Evolutionary conservation across 495 filamentous ascomycete genomes (phyloP), one percentile per base, ranked within the genome.

Genomic region (Parathielavia hyrcaniae): DNA sequence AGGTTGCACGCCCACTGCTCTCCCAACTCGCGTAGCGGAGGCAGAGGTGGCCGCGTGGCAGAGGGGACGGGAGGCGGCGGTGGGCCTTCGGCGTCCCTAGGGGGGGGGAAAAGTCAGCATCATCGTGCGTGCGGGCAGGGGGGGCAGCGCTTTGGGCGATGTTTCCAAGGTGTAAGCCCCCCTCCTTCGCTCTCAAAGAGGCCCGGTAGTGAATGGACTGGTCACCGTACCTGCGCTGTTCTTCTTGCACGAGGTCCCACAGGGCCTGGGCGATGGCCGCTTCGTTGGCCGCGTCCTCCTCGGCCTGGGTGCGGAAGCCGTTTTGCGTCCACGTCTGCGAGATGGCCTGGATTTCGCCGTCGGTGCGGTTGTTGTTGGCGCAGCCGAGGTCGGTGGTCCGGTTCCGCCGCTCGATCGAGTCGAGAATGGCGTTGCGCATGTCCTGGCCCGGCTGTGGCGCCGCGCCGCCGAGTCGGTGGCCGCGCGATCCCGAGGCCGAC

Each of bases 251-350:
- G 11, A 97, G 72, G 53, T 97, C 92, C 73, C 88, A 90, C 26
- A 92, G 80, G 0, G 90, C 92, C 61, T 90, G 82, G 56, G 89
- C 79, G 61, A 96, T 96, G n/a, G 92, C 91, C 19, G 80, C 79
- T 46, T 97, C 89, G 60, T 96, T 92, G 1, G 89, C 92, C 62
- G 90, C 86, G 52, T 96, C 91, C 64, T 93, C 88, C 64, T 95
- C 89, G 0, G 89, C 88, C 66, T 90, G 79, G 0, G 92, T 96
- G 40, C 80, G 75, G 75, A 93, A 90, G 0, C 90, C 89, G 63
- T 86, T 87, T 46, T 75, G 71, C 5, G 82, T 83, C 8, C 87
- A 87, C 60, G 86, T 79, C 55, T 90, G 82, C 2, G 80, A 78
- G 3, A 89, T 74, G 38, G 77, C 74, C 5, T 72, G 69, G 3